Evolutionary conservation across 768 basidiomycete genomes (phyloP), one percentile per base, ranked within the genome.

Genomic region (Pleurotus citrinopileatus): DNA sequence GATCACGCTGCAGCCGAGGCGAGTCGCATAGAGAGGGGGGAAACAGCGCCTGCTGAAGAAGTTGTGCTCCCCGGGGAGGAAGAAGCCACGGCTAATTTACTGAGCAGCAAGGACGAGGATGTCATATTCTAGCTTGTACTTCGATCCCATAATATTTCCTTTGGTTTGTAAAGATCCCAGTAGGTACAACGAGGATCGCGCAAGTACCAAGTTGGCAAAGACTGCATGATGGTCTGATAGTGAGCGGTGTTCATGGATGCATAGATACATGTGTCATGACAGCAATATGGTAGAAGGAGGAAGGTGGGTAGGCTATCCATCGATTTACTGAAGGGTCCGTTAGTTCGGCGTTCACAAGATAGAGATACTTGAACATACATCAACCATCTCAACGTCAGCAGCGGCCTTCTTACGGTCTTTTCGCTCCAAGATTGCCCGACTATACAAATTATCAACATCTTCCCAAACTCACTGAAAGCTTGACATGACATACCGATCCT

Each of bases 31-130:
- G 70, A 71, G 32, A 59, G 32, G 19, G 37, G 32, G 26, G 36
- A 48, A 29, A 15, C 26, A 38, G 40, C 19, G 27, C 25, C 13
- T 27, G 53, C 27, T 12, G 43, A 32, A 7, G 46, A 51, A 23
- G 32, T 23, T 37, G 10, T 25, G 27, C n/a, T 25, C 13, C n/a
- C 45, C n/a, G 45, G 62, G 27, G 68, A 62, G 10, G 70, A 70
- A 10, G 74, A 74, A 15, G 71, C 69, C 25, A 72, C 70, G 12
- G 67, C 67, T 5, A 73, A 72, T 69, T 74, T 98, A 61, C 73
- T 98, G 54, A 87, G 83, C 60, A 88, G 83, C 60, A 96, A 93
- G 67, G 95, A 98, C 65, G 83, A 82, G 52, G 95, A 98, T 72
- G 83, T 98, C 45, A 97, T 98, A 68, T 98, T 98, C 76, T 97